phyloP scores from a whole-genome alignment of 371 early-diverging fungal genomes.

The Nosema granulosis region DNA sequence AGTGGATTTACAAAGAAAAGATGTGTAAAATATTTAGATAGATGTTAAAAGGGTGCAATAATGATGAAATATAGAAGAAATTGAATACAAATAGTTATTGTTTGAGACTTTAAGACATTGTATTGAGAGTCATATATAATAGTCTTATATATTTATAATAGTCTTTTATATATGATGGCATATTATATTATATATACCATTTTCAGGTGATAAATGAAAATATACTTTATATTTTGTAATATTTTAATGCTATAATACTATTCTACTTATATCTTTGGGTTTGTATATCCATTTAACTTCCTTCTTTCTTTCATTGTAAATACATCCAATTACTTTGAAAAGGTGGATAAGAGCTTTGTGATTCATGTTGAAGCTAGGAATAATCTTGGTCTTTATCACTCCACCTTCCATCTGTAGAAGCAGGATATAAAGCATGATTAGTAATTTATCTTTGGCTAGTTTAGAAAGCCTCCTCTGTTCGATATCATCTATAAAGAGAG shows the following conservation, averaged over 20 bases:
- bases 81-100: background rate
- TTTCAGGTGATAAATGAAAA: background rate
- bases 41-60: no score
- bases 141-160: background rate
- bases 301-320: background rate
- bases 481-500: slow-evolving; percentile 23
- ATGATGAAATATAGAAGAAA: no score
- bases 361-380: slow-evolving; percentile 25
- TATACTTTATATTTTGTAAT: background rate
- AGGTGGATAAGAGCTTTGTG: slow-evolving; percentile 3
- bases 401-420: slow-evolving; percentile 28
- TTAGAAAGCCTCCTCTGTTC: slow-evolving; percentile 25
- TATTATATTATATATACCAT: no score
- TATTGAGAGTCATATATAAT: background rate
- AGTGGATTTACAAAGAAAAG: no score
- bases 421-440: slow-evolving; percentile 30
- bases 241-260: background rate
- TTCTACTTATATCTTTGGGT: background rate
- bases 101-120: no score
- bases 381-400: background rate
- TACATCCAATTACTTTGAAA: slow-evolving; percentile 29
- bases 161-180: background rate
- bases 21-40: no score
- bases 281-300: slow-evolving; percentile 4
- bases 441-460: slow-evolving; percentile 26